These are phyloP conservation scores for Lophium mytilinum DNA, from an alignment of 495 filamentous ascomycete species.

Conservation along the genomic window DNA sequence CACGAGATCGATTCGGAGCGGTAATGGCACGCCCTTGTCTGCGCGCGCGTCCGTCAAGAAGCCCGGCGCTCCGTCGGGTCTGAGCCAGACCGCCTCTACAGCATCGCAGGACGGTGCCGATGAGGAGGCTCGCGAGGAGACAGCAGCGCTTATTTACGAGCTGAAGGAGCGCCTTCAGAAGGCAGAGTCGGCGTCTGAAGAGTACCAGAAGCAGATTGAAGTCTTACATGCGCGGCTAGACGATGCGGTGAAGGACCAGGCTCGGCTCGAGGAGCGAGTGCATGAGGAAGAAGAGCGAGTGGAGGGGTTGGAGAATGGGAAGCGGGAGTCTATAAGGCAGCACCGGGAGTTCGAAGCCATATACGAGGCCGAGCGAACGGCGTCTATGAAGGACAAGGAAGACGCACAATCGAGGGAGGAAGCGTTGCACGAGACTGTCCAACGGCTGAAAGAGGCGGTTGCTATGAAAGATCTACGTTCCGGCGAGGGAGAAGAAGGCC, in stretches of 20 bases:
- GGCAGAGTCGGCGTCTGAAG: conserved; percentile 69
- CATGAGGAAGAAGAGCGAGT: conserved; percentile 78
- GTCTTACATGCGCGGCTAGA: conserved; percentile 80
- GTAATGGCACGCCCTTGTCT: conserved; percentile 24
- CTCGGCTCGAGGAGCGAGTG: conserved; percentile 71
- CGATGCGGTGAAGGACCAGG: conserved; percentile 74
- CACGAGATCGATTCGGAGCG: conserved; percentile 10
- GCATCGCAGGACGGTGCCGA: conserved; percentile 29
- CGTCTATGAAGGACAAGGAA: conserved; percentile 84
- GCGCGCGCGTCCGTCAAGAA: conserved; percentile 26
- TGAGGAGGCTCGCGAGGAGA: conserved; percentile 59
- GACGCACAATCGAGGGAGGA: conserved; percentile 75
- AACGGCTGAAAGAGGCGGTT: conserved; percentile 80
- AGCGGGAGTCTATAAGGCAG: conserved; percentile 67
- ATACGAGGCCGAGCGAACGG: conserved; percentile 80
- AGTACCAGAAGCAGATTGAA: conserved; percentile 74
- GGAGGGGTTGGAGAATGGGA: conserved; percentile 69
- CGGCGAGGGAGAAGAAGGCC: conserved; percentile 55
- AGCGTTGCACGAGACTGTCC: conserved; percentile 79
- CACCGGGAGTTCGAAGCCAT: conserved; percentile 82
- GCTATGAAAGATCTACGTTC: conserved; percentile 56
- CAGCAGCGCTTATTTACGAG: conserved; percentile 74
- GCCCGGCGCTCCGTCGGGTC: conserved; percentile 19
- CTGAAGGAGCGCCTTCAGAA: conserved; percentile 71
- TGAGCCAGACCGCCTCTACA: conserved; percentile 25